These are phyloP conservation scores for Mycosphaerelloides madeirae DNA, from an alignment of 2,329 filamentous ascomycete species.

Conservation along the genomic window DNA sequence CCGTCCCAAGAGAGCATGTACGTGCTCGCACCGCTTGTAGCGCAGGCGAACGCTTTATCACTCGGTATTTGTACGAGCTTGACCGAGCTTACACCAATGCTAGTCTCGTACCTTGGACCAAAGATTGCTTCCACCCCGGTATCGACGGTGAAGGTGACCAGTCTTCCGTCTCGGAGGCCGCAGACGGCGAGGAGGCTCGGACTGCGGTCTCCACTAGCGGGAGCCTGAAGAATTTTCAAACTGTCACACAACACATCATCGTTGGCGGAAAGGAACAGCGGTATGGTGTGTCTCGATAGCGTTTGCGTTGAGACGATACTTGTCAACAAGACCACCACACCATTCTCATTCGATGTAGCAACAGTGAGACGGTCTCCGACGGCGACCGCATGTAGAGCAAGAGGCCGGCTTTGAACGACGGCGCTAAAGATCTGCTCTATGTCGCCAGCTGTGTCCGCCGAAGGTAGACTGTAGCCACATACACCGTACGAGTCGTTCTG, in stretches of 20 bases:
- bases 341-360: conserved; percentile 11
- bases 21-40: conserved; percentile 23
- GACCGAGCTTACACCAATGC: conserved; percentile 26
- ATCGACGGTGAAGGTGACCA: conserved; percentile 17
- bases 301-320: conserved; percentile 1
- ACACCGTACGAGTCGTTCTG: conserved; percentile 8
- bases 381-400: conserved; percentile 14
- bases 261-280: conserved; percentile 4
- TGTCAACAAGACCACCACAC: conserved; percentile 9
- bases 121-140: conserved; percentile 4
- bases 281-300: conserved; percentile 2
- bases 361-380: conserved; percentile 6
- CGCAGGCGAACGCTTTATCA: conserved; percentile 16
- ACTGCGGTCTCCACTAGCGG: background rate
- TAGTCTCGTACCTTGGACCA: conserved; percentile 7
- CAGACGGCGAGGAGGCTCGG: conserved; percentile 19
- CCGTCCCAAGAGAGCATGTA: conserved; percentile 25
- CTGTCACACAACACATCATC: conserved; percentile 21
- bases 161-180: conserved; percentile 28
- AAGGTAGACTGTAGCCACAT: conserved; percentile 7
- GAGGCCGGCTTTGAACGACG: conserved; percentile 7
- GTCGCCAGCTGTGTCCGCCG: conserved; percentile 3
- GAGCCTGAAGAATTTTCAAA: conserved; percentile 17
- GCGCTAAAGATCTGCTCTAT: conserved; percentile 1
- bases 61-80: conserved; percentile 16